These are phyloP conservation scores for Emmonsiellopsis sp. DNA, from an alignment of 2,329 filamentous ascomycete genomes.

Conservation along the genomic window DNA sequence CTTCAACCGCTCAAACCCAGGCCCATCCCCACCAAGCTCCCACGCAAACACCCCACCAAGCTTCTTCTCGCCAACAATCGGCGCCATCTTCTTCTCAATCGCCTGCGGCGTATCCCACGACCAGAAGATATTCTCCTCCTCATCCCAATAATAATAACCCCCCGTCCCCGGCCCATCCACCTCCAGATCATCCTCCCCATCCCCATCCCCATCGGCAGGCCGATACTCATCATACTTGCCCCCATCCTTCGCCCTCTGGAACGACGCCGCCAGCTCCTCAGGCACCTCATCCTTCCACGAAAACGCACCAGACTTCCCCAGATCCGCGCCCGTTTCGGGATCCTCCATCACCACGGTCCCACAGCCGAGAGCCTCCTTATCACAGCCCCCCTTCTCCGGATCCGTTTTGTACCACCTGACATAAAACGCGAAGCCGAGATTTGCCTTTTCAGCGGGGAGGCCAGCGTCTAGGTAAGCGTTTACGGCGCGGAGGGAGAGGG, in stretches of 20 bases:
- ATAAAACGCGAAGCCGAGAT: constrained; percentile 61
- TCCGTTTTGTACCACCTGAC: constrained; percentile 57
- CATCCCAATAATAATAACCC: constrained; percentile 62
- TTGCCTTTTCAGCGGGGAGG: constrained; percentile 47
- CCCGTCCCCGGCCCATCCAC: constrained; percentile 35
- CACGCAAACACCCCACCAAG: constrained; percentile 68
- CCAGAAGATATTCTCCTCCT: constrained; percentile 56
- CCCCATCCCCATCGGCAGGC: constrained; percentile 4
- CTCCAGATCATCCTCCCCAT: constrained; percentile 32
- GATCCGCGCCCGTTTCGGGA: constrained; percentile 27
- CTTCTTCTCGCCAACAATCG: constrained; percentile 46
- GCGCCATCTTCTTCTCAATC: constrained; percentile 53
- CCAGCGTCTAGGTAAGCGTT: constrained; percentile 53
- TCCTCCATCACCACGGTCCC: constrained; percentile 52
- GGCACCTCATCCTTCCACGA: constrained; percentile 29
- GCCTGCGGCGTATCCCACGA: constrained; percentile 59
- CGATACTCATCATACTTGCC: constrained; percentile 56
- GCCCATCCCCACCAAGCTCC: constrained; percentile 60
- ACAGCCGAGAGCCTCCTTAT: constrained; percentile 46
- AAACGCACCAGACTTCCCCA: constrained; percentile 21
- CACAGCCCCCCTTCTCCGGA: constrained; percentile 21
- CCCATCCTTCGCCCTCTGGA: constrained; percentile 43
- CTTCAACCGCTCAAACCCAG: constrained; percentile 12
- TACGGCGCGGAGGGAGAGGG: constrained; percentile 46
- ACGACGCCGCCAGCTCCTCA: constrained; percentile 42